Evolutionary conservation across 2,329 filamentous ascomycete genomes (phyloP).

Genomic region (Colletotrichum musae): DNA sequence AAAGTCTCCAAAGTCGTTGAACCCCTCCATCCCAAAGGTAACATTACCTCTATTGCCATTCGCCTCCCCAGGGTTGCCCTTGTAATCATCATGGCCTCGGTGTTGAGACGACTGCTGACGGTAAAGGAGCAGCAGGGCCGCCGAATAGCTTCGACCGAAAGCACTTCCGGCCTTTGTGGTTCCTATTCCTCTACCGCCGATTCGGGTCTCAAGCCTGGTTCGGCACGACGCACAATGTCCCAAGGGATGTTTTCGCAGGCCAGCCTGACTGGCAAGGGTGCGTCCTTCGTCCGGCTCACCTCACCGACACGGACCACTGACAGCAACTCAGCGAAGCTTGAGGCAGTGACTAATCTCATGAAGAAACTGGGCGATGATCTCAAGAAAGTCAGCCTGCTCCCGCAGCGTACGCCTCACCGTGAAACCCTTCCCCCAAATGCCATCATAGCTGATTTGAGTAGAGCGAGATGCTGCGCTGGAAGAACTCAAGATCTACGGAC

Average conservation of each 20-base stretch:
- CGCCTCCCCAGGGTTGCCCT: background rate
- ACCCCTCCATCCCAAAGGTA: conserved; percentile 15
- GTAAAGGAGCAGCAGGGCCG: conserved; percentile 8
- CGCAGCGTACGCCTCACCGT: conserved; percentile 55
- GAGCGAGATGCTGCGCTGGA: conserved; percentile 75
- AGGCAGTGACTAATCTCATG: conserved; percentile 77
- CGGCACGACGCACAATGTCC: conserved; percentile 28
- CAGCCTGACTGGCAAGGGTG: conserved; percentile 33
- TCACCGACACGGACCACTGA: conserved; percentile 35
- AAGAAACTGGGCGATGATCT: conserved; percentile 74
- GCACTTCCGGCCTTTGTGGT: background rate
- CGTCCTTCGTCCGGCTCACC: background rate
- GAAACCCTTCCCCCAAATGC: conserved; percentile 72
- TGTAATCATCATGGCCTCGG: conserved; percentile 16
- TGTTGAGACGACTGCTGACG: conserved; percentile 32
- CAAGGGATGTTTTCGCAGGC: conserved; percentile 31
- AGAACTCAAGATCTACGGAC: conserved; percentile 84
- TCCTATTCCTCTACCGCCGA: conserved; percentile 4
- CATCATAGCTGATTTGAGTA: conserved; percentile 65
- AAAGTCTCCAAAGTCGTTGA: background rate
- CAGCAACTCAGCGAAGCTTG: conserved; percentile 70
- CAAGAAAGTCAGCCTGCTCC: conserved; percentile 68
- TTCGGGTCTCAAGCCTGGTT: conserved; percentile 6
- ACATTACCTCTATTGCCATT: background rate
- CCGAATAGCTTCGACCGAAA: conserved; percentile 12